Percentiles rank a stretch among this genome's conserved stretches.
Evolutionary conservation across 768 basidiomycete genomes (phyloP).

Genomic region (Tricholoma bakamatsutake): DNA sequence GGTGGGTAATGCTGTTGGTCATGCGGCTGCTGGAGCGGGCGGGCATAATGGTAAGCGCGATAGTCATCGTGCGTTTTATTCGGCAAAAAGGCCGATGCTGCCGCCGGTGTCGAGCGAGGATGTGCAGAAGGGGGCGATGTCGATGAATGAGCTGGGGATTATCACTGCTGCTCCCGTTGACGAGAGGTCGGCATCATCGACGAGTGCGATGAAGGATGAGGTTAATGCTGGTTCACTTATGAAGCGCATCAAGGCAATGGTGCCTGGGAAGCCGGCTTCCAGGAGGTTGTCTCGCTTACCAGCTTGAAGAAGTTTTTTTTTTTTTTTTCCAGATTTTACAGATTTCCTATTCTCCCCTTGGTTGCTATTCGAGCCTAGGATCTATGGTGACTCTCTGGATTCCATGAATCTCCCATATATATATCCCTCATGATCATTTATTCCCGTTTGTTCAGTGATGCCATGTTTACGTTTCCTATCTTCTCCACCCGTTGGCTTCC

Average conservation of each 20-base stretch:
- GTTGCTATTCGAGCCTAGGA: too few species aligned
- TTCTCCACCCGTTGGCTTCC: neutral
- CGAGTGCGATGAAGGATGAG: constrained; percentile 36
- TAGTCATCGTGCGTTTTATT: constrained; percentile 40
- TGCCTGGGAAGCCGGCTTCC: constrained; percentile 54
- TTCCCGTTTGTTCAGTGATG: neutral
- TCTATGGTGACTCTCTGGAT: neutral
- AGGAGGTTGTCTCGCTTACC: constrained; percentile 41
- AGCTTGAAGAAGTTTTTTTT: constrained; percentile 14
- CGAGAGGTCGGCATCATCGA: constrained; percentile 14
- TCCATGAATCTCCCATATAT: constrained; percentile 2
- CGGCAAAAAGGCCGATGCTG: constrained; percentile 53
- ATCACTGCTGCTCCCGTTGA: constrained; percentile 30
- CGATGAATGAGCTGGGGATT: constrained; percentile 64
- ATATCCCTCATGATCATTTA: neutral
- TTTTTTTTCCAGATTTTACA: neutral
- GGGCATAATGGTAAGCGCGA: constrained; percentile 23
- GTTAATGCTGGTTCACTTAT: constrained; percentile 45
- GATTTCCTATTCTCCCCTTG: too few species aligned
- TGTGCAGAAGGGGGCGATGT: constrained; percentile 33
- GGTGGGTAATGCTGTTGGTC: constrained; percentile 26
- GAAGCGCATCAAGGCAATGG: constrained; percentile 70
- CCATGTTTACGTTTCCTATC: constrained; percentile 1
- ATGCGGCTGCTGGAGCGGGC: constrained; percentile 3
- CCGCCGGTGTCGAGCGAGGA: constrained; percentile 71